Evolutionary conservation across 2,329 filamentous ascomycete genomes (phyloP).

Genomic region (Trichoderma aggressivum): DNA sequence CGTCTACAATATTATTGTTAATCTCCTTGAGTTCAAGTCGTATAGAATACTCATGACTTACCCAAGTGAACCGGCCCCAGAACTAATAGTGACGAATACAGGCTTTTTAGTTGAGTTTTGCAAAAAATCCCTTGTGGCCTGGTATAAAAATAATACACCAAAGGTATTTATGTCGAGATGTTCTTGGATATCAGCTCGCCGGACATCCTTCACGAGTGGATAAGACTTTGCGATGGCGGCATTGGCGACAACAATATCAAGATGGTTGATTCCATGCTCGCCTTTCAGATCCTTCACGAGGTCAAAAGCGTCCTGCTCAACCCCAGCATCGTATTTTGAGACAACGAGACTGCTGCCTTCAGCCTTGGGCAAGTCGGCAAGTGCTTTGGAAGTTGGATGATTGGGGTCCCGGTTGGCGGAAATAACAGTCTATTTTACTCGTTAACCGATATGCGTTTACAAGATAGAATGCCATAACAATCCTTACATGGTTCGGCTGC

Average conservation of each 20-base stretch:
- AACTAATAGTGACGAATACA: constrained; percentile 37
- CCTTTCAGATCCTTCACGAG: constrained; percentile 18
- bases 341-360: background rate
- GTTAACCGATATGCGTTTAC: background rate
- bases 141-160: constrained; percentile 34
- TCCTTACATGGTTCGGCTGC: constrained; percentile 35
- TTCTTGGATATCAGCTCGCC: constrained; percentile 33
- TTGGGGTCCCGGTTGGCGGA: background rate
- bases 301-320: constrained; percentile 28
- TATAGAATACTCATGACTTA: constrained; percentile 7
- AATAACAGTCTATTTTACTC: background rate
- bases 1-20: constrained; percentile 29
- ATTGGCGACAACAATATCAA: constrained; percentile 53
- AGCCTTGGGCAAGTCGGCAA: constrained; percentile 21
- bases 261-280: constrained; percentile 30
- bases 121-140: constrained; percentile 37
- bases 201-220: constrained; percentile 29
- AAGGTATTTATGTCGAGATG: constrained; percentile 45
- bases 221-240: constrained; percentile 41
- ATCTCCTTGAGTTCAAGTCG: too few species aligned
- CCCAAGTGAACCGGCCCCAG: constrained; percentile 17
- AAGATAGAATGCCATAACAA: background rate
- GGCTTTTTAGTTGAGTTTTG: constrained; percentile 24
- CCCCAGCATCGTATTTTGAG: constrained; percentile 25
- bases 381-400: constrained; percentile 39